Percentiles rank a stretch among this genome's conserved stretches.
Evolutionary conservation across 2,329 filamentous ascomycete species (phyloP).

Genomic region (Clonostachys rhizophaga): DNA sequence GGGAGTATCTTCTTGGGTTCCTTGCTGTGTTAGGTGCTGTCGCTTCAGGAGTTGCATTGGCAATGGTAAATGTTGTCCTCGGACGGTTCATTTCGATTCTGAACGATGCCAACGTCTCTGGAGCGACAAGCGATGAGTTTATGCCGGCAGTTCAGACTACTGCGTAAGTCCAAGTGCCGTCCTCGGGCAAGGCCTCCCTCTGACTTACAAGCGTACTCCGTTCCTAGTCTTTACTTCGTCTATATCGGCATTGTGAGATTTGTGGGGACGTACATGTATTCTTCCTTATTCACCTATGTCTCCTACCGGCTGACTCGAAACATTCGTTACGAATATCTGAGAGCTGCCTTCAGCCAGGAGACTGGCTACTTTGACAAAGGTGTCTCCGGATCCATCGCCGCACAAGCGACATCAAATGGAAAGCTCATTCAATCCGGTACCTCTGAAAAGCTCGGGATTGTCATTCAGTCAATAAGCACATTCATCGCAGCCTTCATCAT

Average conservation of each 20-base stretch:
- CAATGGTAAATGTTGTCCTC: slow-evolving; percentile 8
- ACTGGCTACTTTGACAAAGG: slow-evolving; percentile 27
- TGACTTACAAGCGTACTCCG: not conserved
- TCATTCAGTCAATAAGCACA: slow-evolving; percentile 1
- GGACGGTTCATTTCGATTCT: slow-evolving; percentile 7
- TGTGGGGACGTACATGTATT: slow-evolving; percentile 29
- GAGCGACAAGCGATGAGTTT: not conserved
- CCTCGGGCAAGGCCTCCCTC: not conserved
- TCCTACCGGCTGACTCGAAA: slow-evolving; percentile 34
- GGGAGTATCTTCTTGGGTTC: not conserved
- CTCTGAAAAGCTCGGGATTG: slow-evolving; percentile 2
- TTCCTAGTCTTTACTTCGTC: slow-evolving; percentile 34
- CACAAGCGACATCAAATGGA: slow-evolving; percentile 3
- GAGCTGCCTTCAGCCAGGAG: slow-evolving; percentile 22
- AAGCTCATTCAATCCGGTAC: slow-evolving; percentile 3
- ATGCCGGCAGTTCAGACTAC: not conserved
- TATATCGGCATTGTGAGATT: slow-evolving; percentile 46
- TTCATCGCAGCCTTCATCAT: slow-evolving; percentile 4
- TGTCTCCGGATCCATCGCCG: slow-evolving; percentile 11
- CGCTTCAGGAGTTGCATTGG: slow-evolving; percentile 6
- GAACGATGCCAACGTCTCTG: not conserved
- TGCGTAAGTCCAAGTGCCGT: no score
- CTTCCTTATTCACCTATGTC: slow-evolving; percentile 27
- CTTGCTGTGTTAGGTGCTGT: not conserved
- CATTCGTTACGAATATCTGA: slow-evolving; percentile 32